These are phyloP conservation scores for Spizellomyces sp. DNA, from an alignment of 192 early-diverging fungal genomes.

Conservation along the genomic window DNA sequence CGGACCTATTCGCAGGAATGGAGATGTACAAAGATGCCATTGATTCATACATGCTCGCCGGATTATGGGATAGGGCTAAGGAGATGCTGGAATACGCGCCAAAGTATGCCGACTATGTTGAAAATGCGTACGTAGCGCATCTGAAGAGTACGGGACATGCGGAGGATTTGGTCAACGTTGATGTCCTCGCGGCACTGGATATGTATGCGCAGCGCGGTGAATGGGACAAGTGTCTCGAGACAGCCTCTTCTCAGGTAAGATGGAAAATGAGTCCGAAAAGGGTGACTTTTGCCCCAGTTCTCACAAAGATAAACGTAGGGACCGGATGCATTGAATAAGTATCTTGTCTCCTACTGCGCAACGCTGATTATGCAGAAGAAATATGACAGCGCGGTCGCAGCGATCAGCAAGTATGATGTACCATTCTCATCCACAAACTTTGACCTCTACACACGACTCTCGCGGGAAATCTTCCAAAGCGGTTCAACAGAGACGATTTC, in stretches of 20 bases:
- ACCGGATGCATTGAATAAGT: constrained; percentile 50
- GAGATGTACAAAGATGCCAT: constrained; percentile 65
- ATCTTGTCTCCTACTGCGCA: constrained; percentile 42
- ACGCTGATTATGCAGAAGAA: constrained; percentile 48
- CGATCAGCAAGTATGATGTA: constrained; percentile 47
- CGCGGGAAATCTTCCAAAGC: constrained; percentile 38
- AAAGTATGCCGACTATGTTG: constrained; percentile 59
- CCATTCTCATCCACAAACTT: constrained; percentile 30
- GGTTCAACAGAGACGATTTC: constrained; percentile 28
- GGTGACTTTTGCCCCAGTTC: not conserved
- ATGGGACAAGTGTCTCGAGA: constrained; percentile 67
- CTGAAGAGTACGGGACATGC: constrained; percentile 56
- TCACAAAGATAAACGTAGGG: constrained; percentile 22
- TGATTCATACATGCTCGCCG: constrained; percentile 55
- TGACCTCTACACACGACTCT: constrained; percentile 50
- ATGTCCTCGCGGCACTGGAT: constrained; percentile 58
- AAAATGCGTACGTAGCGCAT: constrained; percentile 56
- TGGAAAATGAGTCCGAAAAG: not conserved
- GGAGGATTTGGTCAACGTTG: constrained; percentile 56
- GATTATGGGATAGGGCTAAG: constrained; percentile 58
- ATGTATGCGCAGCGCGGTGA: constrained; percentile 58
- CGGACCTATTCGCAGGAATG: constrained; percentile 51
- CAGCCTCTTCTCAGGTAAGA: constrained; percentile 41
- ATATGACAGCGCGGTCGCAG: constrained; percentile 40
- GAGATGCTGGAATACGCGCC: constrained; percentile 54